Evolutionary conservation across 768 basidiomycete species (phyloP), one percentile per base, ranked within the genome.

Genomic region (Cystobasidium onofrii): DNA sequence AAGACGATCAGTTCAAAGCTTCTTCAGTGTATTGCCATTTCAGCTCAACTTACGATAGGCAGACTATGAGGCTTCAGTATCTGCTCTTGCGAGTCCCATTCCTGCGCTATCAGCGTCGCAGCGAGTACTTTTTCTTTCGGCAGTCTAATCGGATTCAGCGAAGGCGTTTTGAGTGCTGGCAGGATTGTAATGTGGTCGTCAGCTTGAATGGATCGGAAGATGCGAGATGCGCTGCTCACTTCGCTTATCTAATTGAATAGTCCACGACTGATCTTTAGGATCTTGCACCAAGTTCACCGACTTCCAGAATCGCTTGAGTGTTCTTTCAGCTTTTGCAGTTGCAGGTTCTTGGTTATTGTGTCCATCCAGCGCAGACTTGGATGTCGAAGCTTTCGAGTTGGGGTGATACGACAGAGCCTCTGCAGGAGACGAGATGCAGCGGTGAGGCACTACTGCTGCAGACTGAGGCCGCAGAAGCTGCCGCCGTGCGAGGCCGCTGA

Each of bases 51-150:
- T 6, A 96, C 95, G 86, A 96, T 86, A 18, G 96, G 93, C 29
- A 99, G 82, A 0, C 92, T 89, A 81, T 95, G 91, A 29, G 89
- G 89, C 81, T 94, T 97, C 75, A 97, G 80, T 0, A 94, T 78
- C 4, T 84, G 88, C 73, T 87, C 87, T 82, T 97, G 95, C 78
- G 89, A 90, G 78, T 99, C 93, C 96, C 96, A 99, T 83, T 99
- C 96, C 71, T 90, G 86, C 23, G 93, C 96, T 77, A 98, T 88
- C 72, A 96, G 84, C 0, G 90, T 84, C 0, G 94, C 92, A 25
- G 90, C 84, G 33, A 94, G 82, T 50, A 84, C 80, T 79, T 90
- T 91, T 75, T 86, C 83, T 61, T 82, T 81, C 0, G 93, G 93
- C 17, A 98, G 77, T 41, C 88, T 79, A 34, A 99, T 82, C 1